phyloP scores from a whole-genome alignment of 2,329 filamentous ascomycete species.

The Reticulascus tulasneorum region DNA sequence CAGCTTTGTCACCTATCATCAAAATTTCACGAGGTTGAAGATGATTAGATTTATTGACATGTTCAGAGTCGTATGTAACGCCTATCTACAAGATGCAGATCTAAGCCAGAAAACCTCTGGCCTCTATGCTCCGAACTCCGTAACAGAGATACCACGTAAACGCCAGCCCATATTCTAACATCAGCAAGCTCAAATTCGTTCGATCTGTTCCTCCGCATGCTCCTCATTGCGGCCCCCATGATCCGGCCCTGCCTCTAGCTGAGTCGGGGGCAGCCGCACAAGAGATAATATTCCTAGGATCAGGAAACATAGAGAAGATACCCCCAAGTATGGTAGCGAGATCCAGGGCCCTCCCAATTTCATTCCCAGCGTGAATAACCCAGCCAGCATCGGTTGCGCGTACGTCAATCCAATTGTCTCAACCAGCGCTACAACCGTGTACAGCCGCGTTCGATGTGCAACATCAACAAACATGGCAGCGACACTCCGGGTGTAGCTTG shows the following conservation, averaged over 20 bases:
- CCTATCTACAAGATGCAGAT: too few relatives aligned
- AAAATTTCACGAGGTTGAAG: too few relatives aligned
- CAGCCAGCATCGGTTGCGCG: slow-evolving; percentile 22
- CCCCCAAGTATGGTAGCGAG: slow-evolving; percentile 26
- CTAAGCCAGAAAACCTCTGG: too few relatives aligned
- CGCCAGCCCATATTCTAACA: too few relatives aligned
- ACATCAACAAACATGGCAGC: slow-evolving; percentile 20
- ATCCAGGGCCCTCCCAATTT: slow-evolving; percentile 22
- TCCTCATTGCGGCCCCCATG: not conserved
- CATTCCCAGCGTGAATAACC: slow-evolving; percentile 25
- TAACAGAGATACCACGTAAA: too few relatives aligned
- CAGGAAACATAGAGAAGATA: slow-evolving; percentile 14
- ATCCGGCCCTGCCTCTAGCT: too few relatives aligned
- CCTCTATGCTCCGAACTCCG: too few relatives aligned
- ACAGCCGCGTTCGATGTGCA: slow-evolving; percentile 24
- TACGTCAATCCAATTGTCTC: slow-evolving; percentile 20
- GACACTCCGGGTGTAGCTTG: slow-evolving; percentile 22
- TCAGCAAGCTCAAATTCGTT: too few relatives aligned
- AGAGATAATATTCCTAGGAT: slow-evolving; percentile 3
- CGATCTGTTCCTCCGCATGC: too few relatives aligned
- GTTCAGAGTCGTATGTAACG: too few relatives aligned
- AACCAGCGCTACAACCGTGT: slow-evolving; percentile 20
- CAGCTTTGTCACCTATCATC: too few relatives aligned
- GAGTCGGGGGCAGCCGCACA: slow-evolving; percentile 6
- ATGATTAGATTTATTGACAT: too few relatives aligned